phyloP scores from a whole-genome alignment of 2,329 filamentous ascomycete genomes.

The Xylaria sp. region DNA sequence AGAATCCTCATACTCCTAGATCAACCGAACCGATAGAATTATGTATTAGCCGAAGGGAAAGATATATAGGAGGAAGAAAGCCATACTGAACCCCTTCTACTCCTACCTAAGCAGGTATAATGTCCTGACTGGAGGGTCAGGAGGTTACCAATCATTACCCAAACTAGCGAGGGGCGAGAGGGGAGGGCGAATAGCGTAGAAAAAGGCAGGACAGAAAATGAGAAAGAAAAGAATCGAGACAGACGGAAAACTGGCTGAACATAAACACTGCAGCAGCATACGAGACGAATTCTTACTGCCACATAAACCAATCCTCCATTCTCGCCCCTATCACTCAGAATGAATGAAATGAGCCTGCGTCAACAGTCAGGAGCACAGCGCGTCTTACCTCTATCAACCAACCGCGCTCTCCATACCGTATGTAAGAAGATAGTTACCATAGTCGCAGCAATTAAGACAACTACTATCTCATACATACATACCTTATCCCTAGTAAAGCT shows the following conservation, averaged over 20 bases:
- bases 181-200: neutral
- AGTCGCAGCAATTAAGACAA: neutral
- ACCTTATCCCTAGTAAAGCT: neutral
- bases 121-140: neutral
- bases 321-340: neutral
- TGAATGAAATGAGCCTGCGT: neutral
- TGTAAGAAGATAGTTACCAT: neutral
- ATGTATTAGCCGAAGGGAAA: neutral
- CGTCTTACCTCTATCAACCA: neutral
- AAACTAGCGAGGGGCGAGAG: neutral
- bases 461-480: neutral
- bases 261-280: neutral
- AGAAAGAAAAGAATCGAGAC: neutral
- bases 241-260: neutral
- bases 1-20: neutral
- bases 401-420: neutral
- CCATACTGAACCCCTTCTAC: neutral
- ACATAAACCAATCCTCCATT: neutral
- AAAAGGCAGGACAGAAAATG: neutral
- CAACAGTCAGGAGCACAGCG: neutral
- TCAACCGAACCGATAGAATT: conserved; percentile 6
- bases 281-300: neutral
- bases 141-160: neutral
- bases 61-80: neutral
- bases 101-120: neutral